These are phyloP conservation scores for Eimeria necatrix DNA, from an alignment of 169 alveolate species.

Conservation along the genomic window DNA sequence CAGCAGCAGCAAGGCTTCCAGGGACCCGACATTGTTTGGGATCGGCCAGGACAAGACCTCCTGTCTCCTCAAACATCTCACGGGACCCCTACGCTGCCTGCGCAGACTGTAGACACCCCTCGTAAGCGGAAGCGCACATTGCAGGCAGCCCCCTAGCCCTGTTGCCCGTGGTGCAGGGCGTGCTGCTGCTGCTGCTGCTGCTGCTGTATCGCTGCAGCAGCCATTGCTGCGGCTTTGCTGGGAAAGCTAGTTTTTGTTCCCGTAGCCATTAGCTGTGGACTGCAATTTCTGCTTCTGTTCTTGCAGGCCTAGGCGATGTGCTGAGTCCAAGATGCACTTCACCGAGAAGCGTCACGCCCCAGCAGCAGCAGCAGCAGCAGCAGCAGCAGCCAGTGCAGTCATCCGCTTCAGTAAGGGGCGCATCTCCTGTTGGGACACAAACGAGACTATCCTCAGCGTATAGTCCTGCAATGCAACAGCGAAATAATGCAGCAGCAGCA, in stretches of 20 bases:
- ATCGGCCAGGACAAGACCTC: not conserved
- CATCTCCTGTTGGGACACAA: not conserved
- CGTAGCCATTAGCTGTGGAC: not conserved
- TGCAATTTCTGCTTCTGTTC: not conserved
- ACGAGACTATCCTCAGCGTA: too few relatives aligned
- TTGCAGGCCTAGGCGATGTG: conserved; percentile 36
- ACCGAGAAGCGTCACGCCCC: not conserved
- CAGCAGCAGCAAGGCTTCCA: conserved; percentile 17
- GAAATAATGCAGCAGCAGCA: conserved; percentile 1
- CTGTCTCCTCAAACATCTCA: conserved; percentile 4
- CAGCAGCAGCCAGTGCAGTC: conserved; percentile 9
- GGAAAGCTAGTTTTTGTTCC: not conserved
- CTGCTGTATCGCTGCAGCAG: not conserved
- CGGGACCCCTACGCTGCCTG: not conserved
- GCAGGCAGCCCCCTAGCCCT: not conserved
- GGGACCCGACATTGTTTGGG: not conserved
- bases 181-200: conserved; percentile 29
- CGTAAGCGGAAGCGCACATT: not conserved
- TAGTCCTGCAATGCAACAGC: not conserved
- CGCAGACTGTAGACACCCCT: not conserved
- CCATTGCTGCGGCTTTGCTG: not conserved
- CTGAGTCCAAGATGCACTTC: not conserved
- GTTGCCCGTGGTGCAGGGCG: too few relatives aligned
- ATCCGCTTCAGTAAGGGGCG: not conserved
- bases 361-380: conserved; percentile 58